These are phyloP conservation scores for Aspergillus sojae DNA, from an alignment of 2,329 filamentous ascomycete genomes.

Conservation along the genomic window DNA sequence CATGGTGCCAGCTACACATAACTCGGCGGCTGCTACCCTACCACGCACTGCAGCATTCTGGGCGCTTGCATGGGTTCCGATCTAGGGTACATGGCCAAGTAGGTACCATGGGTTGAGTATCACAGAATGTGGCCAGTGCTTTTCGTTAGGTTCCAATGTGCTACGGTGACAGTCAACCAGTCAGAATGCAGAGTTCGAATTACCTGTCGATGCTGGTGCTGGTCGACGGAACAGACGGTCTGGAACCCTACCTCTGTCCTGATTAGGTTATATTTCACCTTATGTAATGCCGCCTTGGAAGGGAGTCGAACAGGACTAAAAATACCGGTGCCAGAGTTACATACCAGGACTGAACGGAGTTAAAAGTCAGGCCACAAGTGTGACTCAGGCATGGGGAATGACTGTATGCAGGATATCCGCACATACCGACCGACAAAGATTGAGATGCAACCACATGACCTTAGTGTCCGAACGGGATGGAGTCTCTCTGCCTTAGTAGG, in stretches of 20 bases:
- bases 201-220: not conserved
- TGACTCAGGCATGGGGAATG: not conserved
- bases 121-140: slow-evolving; percentile 18
- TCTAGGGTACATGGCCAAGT: slow-evolving; percentile 4
- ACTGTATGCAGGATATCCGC: not conserved
- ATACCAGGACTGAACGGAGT: not conserved
- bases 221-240: slow-evolving; percentile 2
- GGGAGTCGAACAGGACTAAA: not conserved
- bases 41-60: slow-evolving; percentile 13
- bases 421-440: not conserved
- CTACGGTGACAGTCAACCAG: slow-evolving; percentile 9
- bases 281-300: not conserved
- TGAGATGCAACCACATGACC: slow-evolving; percentile 7
- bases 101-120: slow-evolving; percentile 1
- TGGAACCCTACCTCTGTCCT: slow-evolving; percentile 5
- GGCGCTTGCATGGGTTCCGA: slow-evolving; percentile 9
- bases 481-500: not conserved
- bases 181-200: not conserved
- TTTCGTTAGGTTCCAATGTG: slow-evolving; percentile 8
- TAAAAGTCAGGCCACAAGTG: slow-evolving; percentile 1
- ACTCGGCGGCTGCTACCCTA: slow-evolving; percentile 6
- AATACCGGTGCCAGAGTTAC: not conserved
- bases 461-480: not conserved
- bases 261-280: slow-evolving; percentile 3
- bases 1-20: slow-evolving; percentile 5